Evolutionary conservation across 495 filamentous ascomycete genomes (phyloP), one percentile per base, ranked within the genome.

Genomic region (Hypoxylon intermedium): DNA sequence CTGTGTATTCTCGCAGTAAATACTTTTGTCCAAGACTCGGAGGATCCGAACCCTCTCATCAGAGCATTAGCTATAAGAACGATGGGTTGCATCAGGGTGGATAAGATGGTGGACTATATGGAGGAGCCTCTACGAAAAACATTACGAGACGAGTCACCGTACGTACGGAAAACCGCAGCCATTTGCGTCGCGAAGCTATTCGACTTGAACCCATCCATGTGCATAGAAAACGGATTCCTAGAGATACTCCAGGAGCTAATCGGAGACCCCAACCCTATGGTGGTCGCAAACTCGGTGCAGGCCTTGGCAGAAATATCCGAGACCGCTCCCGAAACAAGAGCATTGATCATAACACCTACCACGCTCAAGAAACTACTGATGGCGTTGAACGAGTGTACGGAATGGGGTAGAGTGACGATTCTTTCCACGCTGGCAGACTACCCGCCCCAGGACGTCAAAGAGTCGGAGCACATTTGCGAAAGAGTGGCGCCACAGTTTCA

Each of bases 31-130:
- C 94, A 99, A 82, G 94, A 99, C 69, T 92, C 94, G 6, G 94
- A 99, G 83, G 94, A 99, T 73, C 94, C 94, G 46, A 99, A 99
- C 71, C 94, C 94, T 1, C 82, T 99, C 5, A 91, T 99, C 63
- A 82, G 95, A 74, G 94, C 94, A 13, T 81, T 99, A 11, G 94
- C 94, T 38, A 96, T 99, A 70, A 84, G 94, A 34, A 99, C 94
- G n/a, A 99, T 99, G 94, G 94, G 94, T 20, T 98, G 94, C 74
- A 97, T 99, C 58, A 83, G 94, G 36, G 94, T 99, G 57, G 94
- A 98, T 60, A 99, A 99, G 77, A 99, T 99, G 89, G 90, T 98
- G 59, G 95, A 99, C 69, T 99, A 99, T 73, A 97, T 98, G 94
- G 94, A 99, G 75, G 94, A 98, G 72, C 94, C 94, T 18, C 79